Evolutionary conservation across 352 stramenopile genomes (phyloP).

Genomic region (Phytophthora colocasiae): DNA sequence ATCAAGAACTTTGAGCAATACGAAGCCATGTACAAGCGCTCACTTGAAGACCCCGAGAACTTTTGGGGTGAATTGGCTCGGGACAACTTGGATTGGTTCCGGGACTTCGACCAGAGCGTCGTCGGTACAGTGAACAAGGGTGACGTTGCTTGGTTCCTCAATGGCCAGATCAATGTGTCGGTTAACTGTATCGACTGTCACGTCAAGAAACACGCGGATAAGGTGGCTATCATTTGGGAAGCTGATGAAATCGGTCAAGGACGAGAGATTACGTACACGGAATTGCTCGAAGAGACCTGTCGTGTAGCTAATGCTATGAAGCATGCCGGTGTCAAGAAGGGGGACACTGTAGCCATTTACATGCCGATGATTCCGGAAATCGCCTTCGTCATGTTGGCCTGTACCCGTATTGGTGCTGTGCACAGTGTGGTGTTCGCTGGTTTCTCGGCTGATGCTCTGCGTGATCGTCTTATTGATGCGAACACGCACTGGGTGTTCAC

Average conservation of each 20-base stretch:
- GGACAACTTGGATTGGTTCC: constrained; percentile 94
- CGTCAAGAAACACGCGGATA: constrained; percentile 70
- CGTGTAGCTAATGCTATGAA: constrained; percentile 97
- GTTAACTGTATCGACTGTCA: constrained; percentile 97
- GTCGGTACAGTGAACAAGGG: constrained; percentile 90
- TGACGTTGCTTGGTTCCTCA: constrained; percentile 95
- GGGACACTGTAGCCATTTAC: constrained; percentile 97
- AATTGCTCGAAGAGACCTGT: constrained; percentile 68
- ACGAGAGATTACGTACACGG: constrained; percentile 58
- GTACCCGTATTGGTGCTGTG: constrained; percentile 96
- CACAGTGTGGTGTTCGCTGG: constrained; percentile 98
- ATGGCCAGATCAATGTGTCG: constrained; percentile 95
- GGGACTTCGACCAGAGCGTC: constrained; percentile 91
- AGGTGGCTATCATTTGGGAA: constrained; percentile 98
- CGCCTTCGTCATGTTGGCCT: constrained; percentile 98
- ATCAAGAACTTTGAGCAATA: constrained; percentile 81
- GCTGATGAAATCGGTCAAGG: constrained; percentile 95
- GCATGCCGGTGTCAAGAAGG: constrained; percentile 85
- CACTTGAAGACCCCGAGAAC: constrained; percentile 82
- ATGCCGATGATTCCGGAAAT: constrained; percentile 99
- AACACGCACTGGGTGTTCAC: constrained; percentile 93
- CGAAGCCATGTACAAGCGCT: constrained; percentile 88
- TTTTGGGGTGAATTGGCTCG: constrained; percentile 95
- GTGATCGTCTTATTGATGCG: constrained; percentile 95
- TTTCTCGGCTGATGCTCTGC: constrained; percentile 94